Percentiles rank a stretch among this genome's conserved stretches.
Conservation (phyloP, 306 rosid species). For the Prunus campanulata region DNA sequence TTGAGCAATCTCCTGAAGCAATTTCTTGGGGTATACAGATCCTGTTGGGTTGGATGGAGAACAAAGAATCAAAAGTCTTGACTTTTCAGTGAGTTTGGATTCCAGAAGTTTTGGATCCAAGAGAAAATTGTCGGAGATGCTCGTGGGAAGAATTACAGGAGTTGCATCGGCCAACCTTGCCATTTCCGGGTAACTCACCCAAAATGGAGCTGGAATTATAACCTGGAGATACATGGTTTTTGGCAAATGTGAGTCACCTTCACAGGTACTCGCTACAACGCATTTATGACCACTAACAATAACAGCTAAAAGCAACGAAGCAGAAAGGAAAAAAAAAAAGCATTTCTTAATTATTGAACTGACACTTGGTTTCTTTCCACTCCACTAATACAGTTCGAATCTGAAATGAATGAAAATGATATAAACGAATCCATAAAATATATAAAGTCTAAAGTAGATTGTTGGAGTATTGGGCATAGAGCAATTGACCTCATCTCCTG, state of each 20-base stretch:
- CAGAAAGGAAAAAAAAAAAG: not conserved
- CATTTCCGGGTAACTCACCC: conserved; percentile 97
- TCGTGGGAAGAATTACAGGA: conserved; percentile 81
- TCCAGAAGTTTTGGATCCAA: conserved; percentile 77
- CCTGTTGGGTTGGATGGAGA: conserved; percentile 99
- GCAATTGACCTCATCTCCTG: conserved; percentile 73
- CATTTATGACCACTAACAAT: not conserved
- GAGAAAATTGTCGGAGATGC: conserved; percentile 65
- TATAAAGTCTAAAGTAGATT: not conserved
- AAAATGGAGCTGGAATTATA: conserved; percentile 92
- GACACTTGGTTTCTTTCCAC: not conserved
- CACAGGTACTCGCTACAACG: not conserved
- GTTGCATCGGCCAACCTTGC: conserved; percentile 93
- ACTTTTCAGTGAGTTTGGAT: conserved; percentile 67
- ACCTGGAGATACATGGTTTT: conserved; percentile 50
- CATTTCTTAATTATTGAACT: not conserved
- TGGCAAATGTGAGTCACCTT: conserved; percentile 16
- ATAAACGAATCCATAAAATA: not conserved
- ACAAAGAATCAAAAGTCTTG: conserved; percentile 82
- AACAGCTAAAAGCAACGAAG: not conserved
- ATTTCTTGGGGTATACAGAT: conserved; percentile 81
- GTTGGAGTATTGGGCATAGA: not conserved
- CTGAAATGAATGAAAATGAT: not conserved
- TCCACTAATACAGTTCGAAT: not conserved
- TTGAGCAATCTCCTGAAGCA: conserved; percentile 80